Evolutionary conservation across 805 yeast species (phyloP).

Genomic region (Yarrowia sp.): DNA sequence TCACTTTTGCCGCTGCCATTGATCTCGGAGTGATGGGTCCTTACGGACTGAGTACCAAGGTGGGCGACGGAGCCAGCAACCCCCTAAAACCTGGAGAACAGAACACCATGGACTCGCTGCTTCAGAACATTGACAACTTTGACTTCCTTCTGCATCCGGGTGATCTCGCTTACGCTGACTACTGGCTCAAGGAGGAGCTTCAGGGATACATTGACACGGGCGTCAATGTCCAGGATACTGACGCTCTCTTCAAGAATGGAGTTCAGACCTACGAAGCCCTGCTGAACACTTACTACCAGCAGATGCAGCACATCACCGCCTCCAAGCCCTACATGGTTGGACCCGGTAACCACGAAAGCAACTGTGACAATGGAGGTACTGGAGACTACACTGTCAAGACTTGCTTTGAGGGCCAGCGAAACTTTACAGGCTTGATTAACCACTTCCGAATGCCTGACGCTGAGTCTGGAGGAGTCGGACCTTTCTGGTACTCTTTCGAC

Average conservation of each 20-base stretch:
- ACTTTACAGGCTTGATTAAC: constrained; percentile 46
- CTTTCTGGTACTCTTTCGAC: constrained; percentile 50
- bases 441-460: constrained; percentile 49
- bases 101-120: constrained; percentile 44
- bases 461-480: constrained; percentile 45
- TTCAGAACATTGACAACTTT: constrained; percentile 41
- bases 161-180: constrained; percentile 49
- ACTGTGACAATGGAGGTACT: constrained; percentile 42
- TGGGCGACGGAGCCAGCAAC: constrained; percentile 11
- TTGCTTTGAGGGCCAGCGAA: constrained; percentile 45
- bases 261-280: constrained; percentile 43
- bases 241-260: constrained; percentile 32
- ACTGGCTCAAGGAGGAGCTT: constrained; percentile 46
- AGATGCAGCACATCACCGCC: constrained; percentile 42
- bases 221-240: constrained; percentile 31
- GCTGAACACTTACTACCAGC: constrained; percentile 43
- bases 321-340: constrained; percentile 46
- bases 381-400: constrained; percentile 38
- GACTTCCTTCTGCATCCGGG: constrained; percentile 47
- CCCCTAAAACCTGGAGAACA: constrained; percentile 24
- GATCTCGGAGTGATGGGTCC: constrained; percentile 40
- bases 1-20: constrained; percentile 30
- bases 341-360: constrained; percentile 47
- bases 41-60: constrained; percentile 39
- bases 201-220: constrained; percentile 40